phyloP scores from a whole-genome alignment of 2,329 filamentous ascomycete genomes.

The Epichloe hybrida region DNA sequence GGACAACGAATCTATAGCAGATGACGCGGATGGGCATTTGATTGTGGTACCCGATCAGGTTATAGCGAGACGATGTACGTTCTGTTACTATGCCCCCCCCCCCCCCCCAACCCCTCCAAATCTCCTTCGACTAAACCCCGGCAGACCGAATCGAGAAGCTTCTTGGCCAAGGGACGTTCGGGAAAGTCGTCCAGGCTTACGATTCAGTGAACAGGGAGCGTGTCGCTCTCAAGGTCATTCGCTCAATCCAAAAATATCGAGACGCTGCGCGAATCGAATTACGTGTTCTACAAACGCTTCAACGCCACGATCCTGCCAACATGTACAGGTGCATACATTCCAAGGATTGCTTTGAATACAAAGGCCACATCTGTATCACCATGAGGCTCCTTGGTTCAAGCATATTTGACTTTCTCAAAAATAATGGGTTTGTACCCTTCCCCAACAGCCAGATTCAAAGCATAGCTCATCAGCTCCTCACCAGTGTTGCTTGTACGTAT shows the following conservation, averaged over 20 bases:
- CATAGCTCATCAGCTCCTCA: constrained; percentile 90
- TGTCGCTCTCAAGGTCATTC: constrained; percentile 94
- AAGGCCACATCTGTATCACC: constrained; percentile 86
- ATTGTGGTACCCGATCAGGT: too few relatives aligned
- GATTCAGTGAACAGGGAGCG: constrained; percentile 63
- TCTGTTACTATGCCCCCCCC: too few relatives aligned
- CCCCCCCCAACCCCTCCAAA: neutral
- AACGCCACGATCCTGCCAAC: constrained; percentile 82
- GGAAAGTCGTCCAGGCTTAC: constrained; percentile 89
- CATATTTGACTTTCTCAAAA: constrained; percentile 96
- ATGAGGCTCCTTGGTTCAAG: constrained; percentile 77
- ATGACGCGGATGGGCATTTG: too few relatives aligned
- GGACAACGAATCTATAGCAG: too few relatives aligned
- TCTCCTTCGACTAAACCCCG: neutral
- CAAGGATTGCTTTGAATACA: constrained; percentile 91
- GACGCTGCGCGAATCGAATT: constrained; percentile 93
- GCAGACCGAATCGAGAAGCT: constrained; percentile 78
- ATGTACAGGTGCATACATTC: constrained; percentile 94
- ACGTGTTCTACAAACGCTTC: constrained; percentile 79
- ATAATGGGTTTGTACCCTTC: constrained; percentile 89
- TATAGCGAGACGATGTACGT: too few relatives aligned
- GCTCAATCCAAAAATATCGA: constrained; percentile 94
- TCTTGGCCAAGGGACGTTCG: constrained; percentile 92
- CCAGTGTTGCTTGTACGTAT: constrained; percentile 88
- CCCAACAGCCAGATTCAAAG: constrained; percentile 97